Conservation (phyloP, 495 filamentous ascomycete genomes). For the Penicillium salamii region DNA sequence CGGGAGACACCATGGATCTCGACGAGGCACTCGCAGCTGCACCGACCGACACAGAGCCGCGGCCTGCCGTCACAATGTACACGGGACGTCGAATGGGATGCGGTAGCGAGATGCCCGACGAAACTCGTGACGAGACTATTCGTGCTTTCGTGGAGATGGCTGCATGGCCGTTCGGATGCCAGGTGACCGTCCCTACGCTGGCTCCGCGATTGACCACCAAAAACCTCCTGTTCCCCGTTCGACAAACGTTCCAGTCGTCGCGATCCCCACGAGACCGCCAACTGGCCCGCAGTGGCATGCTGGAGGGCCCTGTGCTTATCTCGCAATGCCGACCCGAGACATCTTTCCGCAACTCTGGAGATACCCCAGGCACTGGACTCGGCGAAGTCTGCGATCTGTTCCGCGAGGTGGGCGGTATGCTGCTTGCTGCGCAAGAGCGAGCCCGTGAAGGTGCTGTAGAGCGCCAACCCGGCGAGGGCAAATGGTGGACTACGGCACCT, state of each 20-base stretch:
- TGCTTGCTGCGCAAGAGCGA: slow-evolving; percentile 80
- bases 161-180: slow-evolving; percentile 77
- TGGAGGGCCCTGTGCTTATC: slow-evolving; percentile 69
- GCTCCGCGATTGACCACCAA: slow-evolving; percentile 61
- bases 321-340: slow-evolving; percentile 59
- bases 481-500: slow-evolving; percentile 75
- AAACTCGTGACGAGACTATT: slow-evolving; percentile 67
- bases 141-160: slow-evolving; percentile 73
- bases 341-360: slow-evolving; percentile 40
- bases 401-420: slow-evolving; percentile 68
- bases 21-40: slow-evolving; percentile 16
- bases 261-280: slow-evolving; percentile 65
- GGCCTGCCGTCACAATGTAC: slow-evolving; percentile 30
- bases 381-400: slow-evolving; percentile 64
- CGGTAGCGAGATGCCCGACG: slow-evolving; percentile 72
- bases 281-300: slow-evolving; percentile 65
- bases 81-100: slow-evolving; percentile 57
- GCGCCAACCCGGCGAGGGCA: slow-evolving; percentile 64
- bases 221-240: slow-evolving; percentile 49
- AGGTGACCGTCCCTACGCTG: slow-evolving; percentile 57
- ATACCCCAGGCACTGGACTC: slow-evolving; percentile 45
- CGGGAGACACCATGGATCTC: slow-evolving; percentile 32
- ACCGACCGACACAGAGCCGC: slow-evolving; percentile 4
- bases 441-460: slow-evolving; percentile 67
- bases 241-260: slow-evolving; percentile 58